Evolutionary conservation across 2,329 filamentous ascomycete genomes (phyloP).

Genomic region (Ilyonectria sp.): DNA sequence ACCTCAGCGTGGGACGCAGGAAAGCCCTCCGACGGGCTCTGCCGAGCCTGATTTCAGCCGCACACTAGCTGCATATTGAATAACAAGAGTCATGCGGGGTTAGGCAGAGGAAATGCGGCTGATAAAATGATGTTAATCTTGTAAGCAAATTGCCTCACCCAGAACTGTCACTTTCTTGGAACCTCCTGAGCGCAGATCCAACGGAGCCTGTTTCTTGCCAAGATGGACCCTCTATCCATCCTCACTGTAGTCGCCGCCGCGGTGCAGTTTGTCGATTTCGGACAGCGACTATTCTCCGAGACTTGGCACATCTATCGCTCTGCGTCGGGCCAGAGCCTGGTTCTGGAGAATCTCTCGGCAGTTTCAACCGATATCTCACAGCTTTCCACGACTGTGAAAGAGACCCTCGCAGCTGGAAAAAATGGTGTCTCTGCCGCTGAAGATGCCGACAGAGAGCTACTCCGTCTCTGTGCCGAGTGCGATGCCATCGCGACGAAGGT

Average conservation of each 20-base stretch:
- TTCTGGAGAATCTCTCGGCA: constrained; percentile 4
- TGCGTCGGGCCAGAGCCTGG: constrained; percentile 1
- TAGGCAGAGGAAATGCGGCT: no score
- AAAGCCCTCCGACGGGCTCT: no score
- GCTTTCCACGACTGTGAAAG: not conserved
- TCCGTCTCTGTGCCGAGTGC: constrained; percentile 8
- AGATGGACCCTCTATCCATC: not conserved
- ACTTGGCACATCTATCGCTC: constrained; percentile 25
- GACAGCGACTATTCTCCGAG: constrained; percentile 8
- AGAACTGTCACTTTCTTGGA: no score
- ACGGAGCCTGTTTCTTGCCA: no score
- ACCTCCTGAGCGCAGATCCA: no score
- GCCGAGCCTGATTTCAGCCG: no score
- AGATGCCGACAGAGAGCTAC: not conserved
- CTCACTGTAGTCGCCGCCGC: not conserved
- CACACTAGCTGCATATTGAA: no score
- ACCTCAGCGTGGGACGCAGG: no score
- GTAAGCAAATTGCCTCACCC: no score
- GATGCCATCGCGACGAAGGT: not conserved
- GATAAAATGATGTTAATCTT: no score
- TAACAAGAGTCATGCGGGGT: no score
- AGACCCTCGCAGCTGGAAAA: not conserved
- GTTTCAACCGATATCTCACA: constrained; percentile 12
- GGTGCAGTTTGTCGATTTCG: not conserved
- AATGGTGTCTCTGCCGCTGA: not conserved